Conservation (phyloP, 2,329 filamentous ascomycete species). For the Exophiala bonariae region DNA sequence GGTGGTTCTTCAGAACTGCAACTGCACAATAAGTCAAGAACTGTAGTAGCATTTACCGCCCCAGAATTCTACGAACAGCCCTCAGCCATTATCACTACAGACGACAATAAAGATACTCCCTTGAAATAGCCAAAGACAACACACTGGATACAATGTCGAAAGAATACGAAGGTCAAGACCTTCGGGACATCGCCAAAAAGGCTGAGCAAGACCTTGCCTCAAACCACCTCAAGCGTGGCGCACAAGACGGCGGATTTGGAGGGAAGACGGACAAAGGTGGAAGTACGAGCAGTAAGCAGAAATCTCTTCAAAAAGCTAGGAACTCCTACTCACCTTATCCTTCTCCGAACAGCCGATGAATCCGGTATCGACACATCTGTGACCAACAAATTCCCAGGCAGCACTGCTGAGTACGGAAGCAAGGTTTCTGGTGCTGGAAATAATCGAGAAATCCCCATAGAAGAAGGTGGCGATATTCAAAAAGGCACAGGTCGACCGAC, state of each 20-base stretch:
- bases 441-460: conserved; percentile 40
- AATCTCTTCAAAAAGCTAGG: neutral
- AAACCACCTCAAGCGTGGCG: conserved; percentile 36
- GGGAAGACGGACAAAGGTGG: conserved; percentile 27
- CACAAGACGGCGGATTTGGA: conserved; percentile 33
- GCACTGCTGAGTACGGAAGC: conserved; percentile 39
- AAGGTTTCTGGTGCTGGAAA: conserved; percentile 36
- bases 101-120: conserved; percentile 2
- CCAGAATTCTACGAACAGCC: too few relatives aligned
- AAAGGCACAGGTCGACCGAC: conserved; percentile 33
- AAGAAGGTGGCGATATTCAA: conserved; percentile 39
- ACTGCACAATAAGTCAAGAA: too few relatives aligned
- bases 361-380: conserved; percentile 43
- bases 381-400: conserved; percentile 38
- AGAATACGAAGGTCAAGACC: conserved; percentile 24
- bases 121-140: too few relatives aligned
- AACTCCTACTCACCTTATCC: too few relatives aligned
- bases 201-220: conserved; percentile 43
- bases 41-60: too few relatives aligned
- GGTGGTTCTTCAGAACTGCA: too few relatives aligned
- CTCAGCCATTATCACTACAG: neutral
- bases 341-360: conserved; percentile 28
- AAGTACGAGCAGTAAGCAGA: conserved; percentile 40
- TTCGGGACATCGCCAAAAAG: conserved; percentile 30
- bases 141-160: conserved; percentile 14